Percentiles rank a stretch among this genome's conserved stretches.
These are phyloP conservation scores for Coix lacrymajobi DNA, from an alignment of 176 grass and related monocot genomes.

Conservation along the genomic window DNA sequence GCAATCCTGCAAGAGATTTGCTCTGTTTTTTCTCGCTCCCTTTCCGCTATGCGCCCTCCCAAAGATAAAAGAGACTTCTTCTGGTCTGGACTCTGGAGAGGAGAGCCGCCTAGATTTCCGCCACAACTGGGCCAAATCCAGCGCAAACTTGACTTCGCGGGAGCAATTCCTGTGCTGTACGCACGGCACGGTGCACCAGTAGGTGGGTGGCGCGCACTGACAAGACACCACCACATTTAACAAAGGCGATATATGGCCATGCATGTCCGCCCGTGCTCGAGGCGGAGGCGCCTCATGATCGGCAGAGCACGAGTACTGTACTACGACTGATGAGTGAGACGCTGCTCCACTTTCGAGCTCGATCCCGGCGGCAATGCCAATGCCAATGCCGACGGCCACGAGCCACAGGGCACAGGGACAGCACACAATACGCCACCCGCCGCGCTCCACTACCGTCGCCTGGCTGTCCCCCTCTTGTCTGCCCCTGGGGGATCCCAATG, in stretches of 20 bases:
- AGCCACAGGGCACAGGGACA: background rate
- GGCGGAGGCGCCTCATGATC: background rate
- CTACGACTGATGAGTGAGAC: background rate
- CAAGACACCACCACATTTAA: slow-evolving; percentile 33
- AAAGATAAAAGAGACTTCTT: background rate
- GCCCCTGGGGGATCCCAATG: slow-evolving; percentile 36
- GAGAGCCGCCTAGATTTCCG: slow-evolving; percentile 18
- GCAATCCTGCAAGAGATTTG: background rate
- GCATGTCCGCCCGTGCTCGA: background rate
- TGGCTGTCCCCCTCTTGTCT: slow-evolving; percentile 58
- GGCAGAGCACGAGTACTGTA: background rate
- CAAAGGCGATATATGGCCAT: slow-evolving; percentile 5
- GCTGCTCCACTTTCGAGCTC: background rate
- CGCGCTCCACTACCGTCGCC: slow-evolving; percentile 32
- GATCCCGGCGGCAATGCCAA: slow-evolving; percentile 26
- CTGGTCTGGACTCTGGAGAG: too few relatives aligned
- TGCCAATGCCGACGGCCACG: slow-evolving; percentile 28
- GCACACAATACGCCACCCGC: background rate
- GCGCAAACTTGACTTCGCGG: background rate
- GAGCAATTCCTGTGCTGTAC: background rate
- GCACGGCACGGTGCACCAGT: slow-evolving; percentile 5
- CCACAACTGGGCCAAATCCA: slow-evolving; percentile 21
- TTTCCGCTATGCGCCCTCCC: background rate
- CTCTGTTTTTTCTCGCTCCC: background rate
- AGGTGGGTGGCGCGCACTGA: slow-evolving; percentile 29